Base-by-base conservation (phyloP, 257 asterid genomes). In the Gentiana straminea region DNA sequence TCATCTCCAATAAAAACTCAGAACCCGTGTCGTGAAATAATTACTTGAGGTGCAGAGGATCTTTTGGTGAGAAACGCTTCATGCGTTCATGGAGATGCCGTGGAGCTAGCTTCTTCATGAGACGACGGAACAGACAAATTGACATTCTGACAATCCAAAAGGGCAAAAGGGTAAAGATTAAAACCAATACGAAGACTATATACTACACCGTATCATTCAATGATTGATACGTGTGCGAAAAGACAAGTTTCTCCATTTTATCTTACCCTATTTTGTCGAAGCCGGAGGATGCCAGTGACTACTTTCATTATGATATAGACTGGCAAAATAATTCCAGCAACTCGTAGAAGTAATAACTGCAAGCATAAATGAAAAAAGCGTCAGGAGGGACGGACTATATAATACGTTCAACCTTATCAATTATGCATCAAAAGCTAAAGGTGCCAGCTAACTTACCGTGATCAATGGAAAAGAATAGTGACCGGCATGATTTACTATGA, bases 301-400 rank as follows among this genome's bases (percentile, higher is more conserved):
- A 87, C 83, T 77, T 83, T 84, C 67, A 84, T 71, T 70, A 87
- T 87, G 48, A 91, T 75, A 82, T 84, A 91, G 68, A 88, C 67
- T 33, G 98, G 95, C 61, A 88, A 60, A 48, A 87, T 74, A 65
- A 92, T 92, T 69, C 98, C 95, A 34, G 75, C 58, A 55, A 78
- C 53, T 58, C 86, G 61, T 13, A 92, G 86, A 79, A 87, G 62
- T 64, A 83, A 41, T 39, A 91, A 57, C 98, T 92, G 93, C n/a
- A 66, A 52, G 63, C 50, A 48, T n/a, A 11, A 7, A 62, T 15
- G 34, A 48, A 60, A 68, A 33, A 64, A 70, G 54, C 72, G 46
- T 11, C 13, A 41, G 37, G 13, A 6, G 13, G 32, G 5, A 24
- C 51, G 62, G 0, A 43, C 44, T 3, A 45, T 32, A 52, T 13